Evolutionary conservation across 805 yeast genomes (phyloP).

Genomic region (Myxozyma mucilagina): DNA sequence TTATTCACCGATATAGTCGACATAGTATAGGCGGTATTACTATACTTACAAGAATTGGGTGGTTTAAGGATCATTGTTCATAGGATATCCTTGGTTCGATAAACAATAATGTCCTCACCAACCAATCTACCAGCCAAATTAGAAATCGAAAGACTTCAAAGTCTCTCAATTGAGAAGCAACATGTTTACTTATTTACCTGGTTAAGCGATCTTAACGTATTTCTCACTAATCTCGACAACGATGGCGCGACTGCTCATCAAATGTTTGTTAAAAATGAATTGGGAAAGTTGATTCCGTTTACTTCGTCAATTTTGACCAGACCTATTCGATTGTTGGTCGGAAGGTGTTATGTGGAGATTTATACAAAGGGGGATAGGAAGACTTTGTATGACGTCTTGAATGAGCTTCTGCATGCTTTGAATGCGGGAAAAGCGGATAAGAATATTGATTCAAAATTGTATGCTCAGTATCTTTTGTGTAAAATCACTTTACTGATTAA

Average conservation of each 20-base stretch:
- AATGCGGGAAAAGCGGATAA: constrained; percentile 37
- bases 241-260: constrained; percentile 32
- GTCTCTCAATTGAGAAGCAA: constrained; percentile 25
- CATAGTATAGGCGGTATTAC: too few relatives aligned
- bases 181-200: constrained; percentile 26
- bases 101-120: not conserved
- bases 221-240: constrained; percentile 15
- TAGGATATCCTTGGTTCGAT: too few relatives aligned
- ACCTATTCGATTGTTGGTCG: constrained; percentile 22
- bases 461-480: constrained; percentile 12
- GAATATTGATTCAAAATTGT: constrained; percentile 37
- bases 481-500: not conserved
- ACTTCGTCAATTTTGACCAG: constrained; percentile 22
- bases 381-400: constrained; percentile 36
- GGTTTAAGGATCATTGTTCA: not conserved
- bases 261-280: constrained; percentile 30
- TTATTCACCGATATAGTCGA: too few relatives aligned
- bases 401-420: constrained; percentile 30
- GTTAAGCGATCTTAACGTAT: constrained; percentile 25
- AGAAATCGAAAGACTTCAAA: constrained; percentile 13
- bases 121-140: constrained; percentile 17
- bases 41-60: too few relatives aligned
- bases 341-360: constrained; percentile 27
- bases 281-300: constrained; percentile 16
- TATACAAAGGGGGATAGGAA: constrained; percentile 28